Percentiles rank a stretch among this genome's conserved stretches.
phyloP scores from a whole-genome alignment of 148 eudicot genomes.

The Rhododendron ferrugineum region DNA sequence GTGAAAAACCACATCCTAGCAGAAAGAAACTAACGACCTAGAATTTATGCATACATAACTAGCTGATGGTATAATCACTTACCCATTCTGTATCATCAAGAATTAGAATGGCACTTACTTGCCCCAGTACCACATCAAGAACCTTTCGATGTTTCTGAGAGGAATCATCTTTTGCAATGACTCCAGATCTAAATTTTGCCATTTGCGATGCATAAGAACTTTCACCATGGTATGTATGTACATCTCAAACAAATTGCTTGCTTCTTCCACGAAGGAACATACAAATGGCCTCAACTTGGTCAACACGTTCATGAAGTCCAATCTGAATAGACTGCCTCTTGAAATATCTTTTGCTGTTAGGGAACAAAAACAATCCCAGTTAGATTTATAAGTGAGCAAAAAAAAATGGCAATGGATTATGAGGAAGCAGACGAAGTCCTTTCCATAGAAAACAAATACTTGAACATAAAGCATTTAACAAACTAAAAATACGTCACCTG shows the following conservation, averaged over 20 bases:
- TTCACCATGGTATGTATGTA: conserved; percentile 97
- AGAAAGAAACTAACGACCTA: background rate
- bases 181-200: conserved; percentile 53
- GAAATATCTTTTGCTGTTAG: conserved; percentile 42
- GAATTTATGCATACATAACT: conserved; percentile 41
- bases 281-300: conserved; percentile 96
- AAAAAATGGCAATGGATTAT: background rate
- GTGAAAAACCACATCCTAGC: background rate
- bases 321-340: conserved; percentile 59
- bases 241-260: conserved; percentile 81
- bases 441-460: background rate
- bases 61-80: conserved; percentile 19
- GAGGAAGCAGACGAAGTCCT: background rate
- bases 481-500: background rate
- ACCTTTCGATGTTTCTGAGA: conserved; percentile 79
- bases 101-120: conserved; percentile 75
- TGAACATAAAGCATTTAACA: background rate
- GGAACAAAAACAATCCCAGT: background rate
- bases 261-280: conserved; percentile 72
- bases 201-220: conserved; percentile 68
- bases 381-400: background rate
- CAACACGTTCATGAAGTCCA: conserved; percentile 71
- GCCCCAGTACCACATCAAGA: conserved; percentile 82
- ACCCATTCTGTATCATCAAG: conserved; percentile 91
- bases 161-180: conserved; percentile 81